Percentiles rank a stretch among this genome's conserved stretches.
Conservation (phyloP, 164 flowering plant genomes). For the Liquidambar formosana region DNA sequence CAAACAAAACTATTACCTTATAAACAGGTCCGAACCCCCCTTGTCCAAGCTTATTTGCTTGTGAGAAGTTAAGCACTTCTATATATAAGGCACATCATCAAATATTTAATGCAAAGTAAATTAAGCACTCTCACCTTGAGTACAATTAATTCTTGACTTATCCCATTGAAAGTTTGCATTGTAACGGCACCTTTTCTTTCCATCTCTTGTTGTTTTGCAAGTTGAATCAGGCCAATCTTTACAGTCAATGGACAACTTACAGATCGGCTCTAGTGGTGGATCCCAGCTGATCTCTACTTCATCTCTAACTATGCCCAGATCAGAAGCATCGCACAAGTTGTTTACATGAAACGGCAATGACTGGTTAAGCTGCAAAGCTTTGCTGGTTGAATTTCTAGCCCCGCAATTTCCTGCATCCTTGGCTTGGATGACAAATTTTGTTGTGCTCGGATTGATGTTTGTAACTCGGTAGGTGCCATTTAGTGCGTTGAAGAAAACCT, state of each 20-base stretch:
- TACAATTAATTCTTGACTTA: background rate
- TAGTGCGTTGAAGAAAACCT: conserved; percentile 24
- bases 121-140: too few species aligned
- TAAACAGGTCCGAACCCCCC: conserved; percentile 56
- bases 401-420: conserved; percentile 13
- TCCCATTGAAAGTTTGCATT: conserved; percentile 15
- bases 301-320: conserved; percentile 8
- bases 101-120: too few species aligned
- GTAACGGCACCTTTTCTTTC: background rate
- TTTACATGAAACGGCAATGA: conserved; percentile 30
- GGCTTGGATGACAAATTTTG: conserved; percentile 12
- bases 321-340: conserved; percentile 19
- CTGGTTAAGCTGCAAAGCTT: background rate
- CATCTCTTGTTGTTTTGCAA: conserved; percentile 5
- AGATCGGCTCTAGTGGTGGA: conserved; percentile 26
- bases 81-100: conserved; percentile 29
- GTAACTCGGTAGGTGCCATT: conserved; percentile 23
- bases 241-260: conserved; percentile 26
- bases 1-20: conserved; percentile 28
- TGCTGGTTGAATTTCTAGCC: background rate
- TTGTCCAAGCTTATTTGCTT: conserved; percentile 46
- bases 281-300: conserved; percentile 19
- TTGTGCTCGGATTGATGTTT: conserved; percentile 22
- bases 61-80: conserved; percentile 42
- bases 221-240: background rate